These are phyloP conservation scores for Pythium folliculosum DNA, from an alignment of 352 stramenopile species.

Conservation along the genomic window DNA sequence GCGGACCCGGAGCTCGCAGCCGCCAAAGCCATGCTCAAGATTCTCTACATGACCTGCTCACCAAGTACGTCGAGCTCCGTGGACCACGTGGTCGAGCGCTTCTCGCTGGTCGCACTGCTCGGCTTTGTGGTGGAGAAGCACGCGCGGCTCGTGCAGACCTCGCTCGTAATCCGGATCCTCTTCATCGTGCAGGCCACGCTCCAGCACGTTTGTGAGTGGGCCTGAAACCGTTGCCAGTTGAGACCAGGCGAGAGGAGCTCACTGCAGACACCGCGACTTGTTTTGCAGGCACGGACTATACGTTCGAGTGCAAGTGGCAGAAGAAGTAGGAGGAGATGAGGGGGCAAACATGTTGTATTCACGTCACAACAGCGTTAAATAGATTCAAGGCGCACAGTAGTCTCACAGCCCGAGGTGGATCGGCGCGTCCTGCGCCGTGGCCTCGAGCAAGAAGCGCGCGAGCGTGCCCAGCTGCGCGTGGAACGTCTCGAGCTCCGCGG, in stretches of 20 bases:
- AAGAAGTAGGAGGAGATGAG: neutral
- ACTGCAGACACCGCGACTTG: neutral
- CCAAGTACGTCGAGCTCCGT: conserved; percentile 25
- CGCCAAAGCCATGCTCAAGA: neutral
- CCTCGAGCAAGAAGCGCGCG: conserved; percentile 32
- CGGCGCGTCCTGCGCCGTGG: conserved; percentile 25
- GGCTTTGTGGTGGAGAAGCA: conserved; percentile 40
- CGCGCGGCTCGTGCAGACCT: conserved; percentile 16
- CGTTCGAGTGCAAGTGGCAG: conserved; percentile 23
- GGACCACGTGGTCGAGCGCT: neutral
- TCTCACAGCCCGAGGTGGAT: conserved; percentile 25
- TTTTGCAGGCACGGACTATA: conserved; percentile 15
- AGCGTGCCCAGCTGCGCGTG: conserved; percentile 37
- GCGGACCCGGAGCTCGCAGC: neutral
- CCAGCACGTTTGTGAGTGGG: conserved; percentile 8
- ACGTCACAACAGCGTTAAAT: neutral
- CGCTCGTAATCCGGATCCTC: conserved; percentile 24
- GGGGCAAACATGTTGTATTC: too few species aligned
- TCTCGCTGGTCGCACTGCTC: conserved; percentile 20
- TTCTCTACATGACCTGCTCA: conserved; percentile 22
- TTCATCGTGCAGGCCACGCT: conserved; percentile 13
- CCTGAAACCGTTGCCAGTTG: neutral
- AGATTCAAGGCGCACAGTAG: neutral
- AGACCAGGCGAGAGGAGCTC: too few species aligned
- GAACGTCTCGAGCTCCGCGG: conserved; percentile 37